Evolutionary conservation across 352 stramenopile genomes (phyloP).

Genomic region (Thraustochytrium sp.): DNA sequence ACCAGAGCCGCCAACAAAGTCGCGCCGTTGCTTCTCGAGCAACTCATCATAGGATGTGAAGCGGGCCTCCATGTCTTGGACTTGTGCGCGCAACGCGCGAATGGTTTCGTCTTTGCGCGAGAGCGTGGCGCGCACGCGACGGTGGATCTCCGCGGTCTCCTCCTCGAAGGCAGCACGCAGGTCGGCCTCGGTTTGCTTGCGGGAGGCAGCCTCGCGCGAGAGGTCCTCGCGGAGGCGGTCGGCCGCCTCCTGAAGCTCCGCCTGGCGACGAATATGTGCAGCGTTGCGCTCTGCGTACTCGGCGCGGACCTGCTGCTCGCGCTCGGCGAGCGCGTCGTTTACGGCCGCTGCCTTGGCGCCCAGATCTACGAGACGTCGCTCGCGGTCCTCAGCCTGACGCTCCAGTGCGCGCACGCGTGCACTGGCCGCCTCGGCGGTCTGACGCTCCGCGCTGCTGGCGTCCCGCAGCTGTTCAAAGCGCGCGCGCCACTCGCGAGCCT

Average conservation of each 20-base stretch:
- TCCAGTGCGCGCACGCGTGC: slow-evolving; percentile 14
- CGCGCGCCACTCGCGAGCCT: not conserved
- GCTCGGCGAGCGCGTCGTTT: slow-evolving; percentile 11
- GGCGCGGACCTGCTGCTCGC: slow-evolving; percentile 6
- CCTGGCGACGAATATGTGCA: not conserved
- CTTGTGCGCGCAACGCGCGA: slow-evolving; percentile 14
- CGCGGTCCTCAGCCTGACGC: not conserved
- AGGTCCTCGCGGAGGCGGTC: not conserved
- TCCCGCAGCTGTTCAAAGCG: slow-evolving; percentile 1
- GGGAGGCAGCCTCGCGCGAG: not conserved
- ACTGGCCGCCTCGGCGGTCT: not conserved
- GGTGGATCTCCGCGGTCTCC: slow-evolving; percentile 27
- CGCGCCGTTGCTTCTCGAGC: not conserved
- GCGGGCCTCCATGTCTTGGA: slow-evolving; percentile 22
- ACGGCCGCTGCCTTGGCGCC: not conserved
- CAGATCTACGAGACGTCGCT: slow-evolving; percentile 25
- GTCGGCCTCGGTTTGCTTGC: not conserved
- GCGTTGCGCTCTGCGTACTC: not conserved
- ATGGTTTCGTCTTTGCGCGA: slow-evolving; percentile 42
- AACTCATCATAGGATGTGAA: not conserved
- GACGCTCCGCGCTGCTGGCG: not conserved
- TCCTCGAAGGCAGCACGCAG: not conserved
- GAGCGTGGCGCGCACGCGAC: not conserved
- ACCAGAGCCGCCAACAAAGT: slow-evolving; percentile 1
- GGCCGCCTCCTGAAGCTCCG: not conserved